Base-by-base conservation (phyloP, 2,329 filamentous ascomycete genomes). In the Paecilomyces variotii region DNA sequence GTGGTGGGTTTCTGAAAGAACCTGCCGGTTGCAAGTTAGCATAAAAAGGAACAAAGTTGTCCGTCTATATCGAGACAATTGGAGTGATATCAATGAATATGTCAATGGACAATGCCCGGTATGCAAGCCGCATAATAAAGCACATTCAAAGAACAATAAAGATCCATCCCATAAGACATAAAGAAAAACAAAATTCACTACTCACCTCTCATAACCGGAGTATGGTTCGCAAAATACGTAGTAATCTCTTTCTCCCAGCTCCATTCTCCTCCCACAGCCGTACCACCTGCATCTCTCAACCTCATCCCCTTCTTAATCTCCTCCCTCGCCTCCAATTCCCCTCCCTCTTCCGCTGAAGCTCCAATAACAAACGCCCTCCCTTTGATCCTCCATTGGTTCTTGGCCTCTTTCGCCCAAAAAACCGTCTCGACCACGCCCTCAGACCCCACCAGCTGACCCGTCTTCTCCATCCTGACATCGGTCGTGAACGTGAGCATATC, bases 201-300 rank as follows among this genome's bases (percentile, higher is more conserved):
- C 73, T 55, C 70, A 84, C 84, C 84, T 77, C 92, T 82, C 86
- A 96, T 91, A 0, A 80, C 78, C 5, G 93, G 93, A 64, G 84
- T 87, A 65, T 94, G 76, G 72, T 97, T 97, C 24, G 91, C 93
- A 82, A 97, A 97, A 72, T 94, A 90, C 54, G 84, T 89, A 55
- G 89, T 91, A 39, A 97, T 74, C 75, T 96, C 91, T 62, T 80
- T 87, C 53, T 78, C 77, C 87, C 91, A 97, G 64, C 83, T 88
- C 90, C 91, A 96, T 0, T 78, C 74, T 14, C 70, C 72, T 51
- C 77, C 74, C 11, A 75, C 76, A 1, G 68, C 67, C 60, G 76
- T 74, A 54, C 76, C 72, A 11, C 58, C 61, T 4, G 67, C 65
- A 7, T 32, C 78, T 75, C 30, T 74, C 64, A 10, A 72, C 76